Conservation (phyloP, 306 rosid genomes). For the Delonix regia region DNA sequence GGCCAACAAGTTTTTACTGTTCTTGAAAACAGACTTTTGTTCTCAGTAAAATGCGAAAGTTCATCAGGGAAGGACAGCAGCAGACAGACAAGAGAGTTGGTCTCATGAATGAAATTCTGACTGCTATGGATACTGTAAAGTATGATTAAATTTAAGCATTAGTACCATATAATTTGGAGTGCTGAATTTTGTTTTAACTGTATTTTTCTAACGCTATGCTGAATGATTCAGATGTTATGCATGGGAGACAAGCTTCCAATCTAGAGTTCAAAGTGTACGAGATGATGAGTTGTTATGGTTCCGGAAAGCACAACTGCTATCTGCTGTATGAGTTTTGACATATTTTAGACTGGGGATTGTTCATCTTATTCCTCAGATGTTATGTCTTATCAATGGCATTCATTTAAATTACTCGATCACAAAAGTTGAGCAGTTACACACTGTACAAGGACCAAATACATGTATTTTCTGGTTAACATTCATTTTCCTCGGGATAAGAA, state of each 20-base stretch:
- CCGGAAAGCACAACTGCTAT: constrained; percentile 69
- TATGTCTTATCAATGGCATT: constrained; percentile 2
- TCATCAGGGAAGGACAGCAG: constrained; percentile 73
- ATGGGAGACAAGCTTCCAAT: constrained; percentile 86
- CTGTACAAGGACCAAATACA: background rate
- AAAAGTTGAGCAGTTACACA: constrained; percentile 21
- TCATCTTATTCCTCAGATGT: background rate
- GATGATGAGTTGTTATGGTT: constrained; percentile 70
- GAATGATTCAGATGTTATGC: constrained; percentile 80
- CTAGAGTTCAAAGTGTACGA: constrained; percentile 69
- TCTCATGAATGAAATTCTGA: constrained; percentile 78
- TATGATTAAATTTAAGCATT: constrained; percentile 42
- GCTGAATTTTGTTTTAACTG: background rate
- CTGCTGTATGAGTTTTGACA: constrained; percentile 61
- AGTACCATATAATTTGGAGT: background rate
- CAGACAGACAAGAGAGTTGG: constrained; percentile 90
- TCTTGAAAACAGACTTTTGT: constrained; percentile 56
- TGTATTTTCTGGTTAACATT: background rate
- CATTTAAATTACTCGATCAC: background rate
- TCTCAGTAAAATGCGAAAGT: constrained; percentile 72
- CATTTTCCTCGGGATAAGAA: background rate
- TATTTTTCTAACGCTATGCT: constrained; percentile 34
- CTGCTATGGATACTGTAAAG: constrained; percentile 94
- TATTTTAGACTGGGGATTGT: constrained; percentile 8
- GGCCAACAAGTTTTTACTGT: background rate